A percentile compares a stretch with the other conserved stretches of the same genome.
Conservation (phyloP, 441 rosid species). For the Euphorbia corollata region DNA sequence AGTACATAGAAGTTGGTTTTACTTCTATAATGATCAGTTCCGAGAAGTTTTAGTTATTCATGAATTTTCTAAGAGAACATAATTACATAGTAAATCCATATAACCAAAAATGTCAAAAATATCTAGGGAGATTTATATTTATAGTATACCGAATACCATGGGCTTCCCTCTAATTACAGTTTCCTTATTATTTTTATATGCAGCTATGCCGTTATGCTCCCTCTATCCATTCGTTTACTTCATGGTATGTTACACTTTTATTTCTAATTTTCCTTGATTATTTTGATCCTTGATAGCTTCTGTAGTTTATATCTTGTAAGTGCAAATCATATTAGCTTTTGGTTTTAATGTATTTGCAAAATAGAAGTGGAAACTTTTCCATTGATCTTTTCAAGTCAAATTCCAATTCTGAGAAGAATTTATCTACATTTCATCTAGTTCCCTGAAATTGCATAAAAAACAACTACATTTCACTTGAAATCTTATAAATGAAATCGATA, state of each 20-base stretch:
- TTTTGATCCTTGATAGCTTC: background rate
- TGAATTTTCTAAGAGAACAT: too few species aligned
- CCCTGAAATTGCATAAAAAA: too few species aligned
- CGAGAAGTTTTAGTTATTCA: background rate
- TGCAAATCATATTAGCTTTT: background rate
- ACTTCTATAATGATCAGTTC: background rate
- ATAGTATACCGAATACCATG: background rate
- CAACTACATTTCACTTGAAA: too few species aligned
- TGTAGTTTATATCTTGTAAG: slow-evolving; percentile 1
- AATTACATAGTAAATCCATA: background rate
- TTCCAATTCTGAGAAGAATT: too few species aligned
- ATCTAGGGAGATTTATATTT: background rate
- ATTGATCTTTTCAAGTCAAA: background rate
- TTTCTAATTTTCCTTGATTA: background rate
- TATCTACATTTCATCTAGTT: too few species aligned
- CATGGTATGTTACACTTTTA: slow-evolving; percentile 25
- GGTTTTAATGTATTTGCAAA: background rate
- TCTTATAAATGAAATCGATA: too few species aligned
- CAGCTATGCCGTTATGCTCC: slow-evolving; percentile 36
- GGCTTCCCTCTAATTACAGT: background rate
- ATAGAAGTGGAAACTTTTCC: background rate
- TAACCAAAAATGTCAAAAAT: background rate
- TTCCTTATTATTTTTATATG: background rate
- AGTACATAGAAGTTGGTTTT: background rate
- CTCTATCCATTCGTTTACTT: slow-evolving; percentile 39